These are phyloP conservation scores for Xylariales sp. DNA, from an alignment of 2,329 filamentous ascomycete species.

Conservation along the genomic window DNA sequence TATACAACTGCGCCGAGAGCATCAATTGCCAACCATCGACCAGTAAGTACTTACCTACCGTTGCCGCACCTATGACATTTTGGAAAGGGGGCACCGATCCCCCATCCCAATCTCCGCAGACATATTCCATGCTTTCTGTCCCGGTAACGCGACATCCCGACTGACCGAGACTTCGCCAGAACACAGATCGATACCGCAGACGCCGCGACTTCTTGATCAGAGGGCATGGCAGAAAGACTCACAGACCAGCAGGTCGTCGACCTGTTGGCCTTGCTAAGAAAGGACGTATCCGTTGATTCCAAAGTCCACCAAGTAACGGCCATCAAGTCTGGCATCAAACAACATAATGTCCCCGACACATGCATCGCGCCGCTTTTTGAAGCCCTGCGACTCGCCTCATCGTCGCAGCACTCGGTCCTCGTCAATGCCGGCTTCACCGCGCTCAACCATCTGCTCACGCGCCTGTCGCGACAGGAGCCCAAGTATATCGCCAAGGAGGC, in stretches of 20 bases:
- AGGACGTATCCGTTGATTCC: slow-evolving; percentile 62
- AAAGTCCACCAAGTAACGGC: slow-evolving; percentile 68
- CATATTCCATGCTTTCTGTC: too few relatives aligned
- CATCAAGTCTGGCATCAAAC: slow-evolving; percentile 86
- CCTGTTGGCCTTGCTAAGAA: slow-evolving; percentile 47
- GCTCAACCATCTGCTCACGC: slow-evolving; percentile 80
- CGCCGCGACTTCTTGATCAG: too few relatives aligned
- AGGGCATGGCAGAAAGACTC: slow-evolving; percentile 51
- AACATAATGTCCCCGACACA: slow-evolving; percentile 78
- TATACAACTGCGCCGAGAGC: too few relatives aligned
- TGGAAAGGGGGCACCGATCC: too few relatives aligned
- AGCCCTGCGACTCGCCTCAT: slow-evolving; percentile 69
- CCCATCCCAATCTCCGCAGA: too few relatives aligned
- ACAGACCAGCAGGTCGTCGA: slow-evolving; percentile 54
- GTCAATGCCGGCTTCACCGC: slow-evolving; percentile 82
- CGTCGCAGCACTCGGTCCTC: slow-evolving; percentile 71
- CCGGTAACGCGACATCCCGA: too few relatives aligned
- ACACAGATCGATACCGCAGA: too few relatives aligned
- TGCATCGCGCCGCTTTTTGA: slow-evolving; percentile 74
- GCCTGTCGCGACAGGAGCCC: slow-evolving; percentile 79
- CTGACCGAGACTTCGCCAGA: too few relatives aligned
- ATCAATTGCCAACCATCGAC: too few relatives aligned
- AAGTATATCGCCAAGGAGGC: slow-evolving; percentile 67
- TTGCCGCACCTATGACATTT: too few relatives aligned
- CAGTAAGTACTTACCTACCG: too few relatives aligned